A percentile compares a stretch with the other conserved stretches of the same genome.
Evolutionary conservation across 768 basidiomycete species (phyloP).

Genomic region (Tubosaeta brunneosetosa): DNA sequence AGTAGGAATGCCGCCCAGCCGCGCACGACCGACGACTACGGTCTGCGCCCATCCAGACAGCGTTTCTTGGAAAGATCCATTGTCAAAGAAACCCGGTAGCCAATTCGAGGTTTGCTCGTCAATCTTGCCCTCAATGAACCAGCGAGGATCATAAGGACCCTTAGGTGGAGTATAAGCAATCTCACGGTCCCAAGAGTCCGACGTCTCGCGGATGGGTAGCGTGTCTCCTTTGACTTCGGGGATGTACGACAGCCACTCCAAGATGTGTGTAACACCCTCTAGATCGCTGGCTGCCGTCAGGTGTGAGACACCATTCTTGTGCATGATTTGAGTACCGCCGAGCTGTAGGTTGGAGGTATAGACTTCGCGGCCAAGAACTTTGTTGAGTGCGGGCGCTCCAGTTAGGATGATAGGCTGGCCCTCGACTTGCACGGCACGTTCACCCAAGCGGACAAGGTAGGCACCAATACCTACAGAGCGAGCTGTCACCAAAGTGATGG

Average conservation of each 20-base stretch:
- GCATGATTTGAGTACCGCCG: conserved; percentile 99
- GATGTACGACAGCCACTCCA: conserved; percentile 93
- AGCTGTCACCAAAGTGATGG: conserved; percentile 96
- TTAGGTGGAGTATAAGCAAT: conserved; percentile 90
- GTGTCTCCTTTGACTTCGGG: conserved; percentile 77
- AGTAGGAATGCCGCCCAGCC: conserved; percentile 94
- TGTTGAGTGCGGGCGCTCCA: conserved; percentile 94
- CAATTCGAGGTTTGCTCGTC: conserved; percentile 78
- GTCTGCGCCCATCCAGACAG: conserved; percentile 99
- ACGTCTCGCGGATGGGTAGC: conserved; percentile 69
- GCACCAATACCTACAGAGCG: conserved; percentile 99
- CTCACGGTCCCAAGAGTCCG: conserved; percentile 88
- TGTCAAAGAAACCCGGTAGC: conserved; percentile 93
- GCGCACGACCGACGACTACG: conserved; percentile 93
- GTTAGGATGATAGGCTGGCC: conserved; percentile 99
- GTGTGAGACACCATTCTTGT: conserved; percentile 99
- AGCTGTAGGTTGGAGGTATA: conserved; percentile 98
- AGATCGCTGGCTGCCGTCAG: conserved; percentile 92
- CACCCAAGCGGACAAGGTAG: conserved; percentile 95
- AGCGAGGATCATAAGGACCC: conserved; percentile 92
- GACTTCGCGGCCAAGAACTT: conserved; percentile 97
- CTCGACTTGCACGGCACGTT: conserved; percentile 97
- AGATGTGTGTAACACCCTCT: conserved; percentile 89
- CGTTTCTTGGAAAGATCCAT: conserved; percentile 97
- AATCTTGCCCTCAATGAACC: conserved; percentile 93